These are phyloP conservation scores for Thuidium tamariscinum DNA, from an alignment of 225 moss, liverwort and hornwort genomes.

Conservation along the genomic window DNA sequence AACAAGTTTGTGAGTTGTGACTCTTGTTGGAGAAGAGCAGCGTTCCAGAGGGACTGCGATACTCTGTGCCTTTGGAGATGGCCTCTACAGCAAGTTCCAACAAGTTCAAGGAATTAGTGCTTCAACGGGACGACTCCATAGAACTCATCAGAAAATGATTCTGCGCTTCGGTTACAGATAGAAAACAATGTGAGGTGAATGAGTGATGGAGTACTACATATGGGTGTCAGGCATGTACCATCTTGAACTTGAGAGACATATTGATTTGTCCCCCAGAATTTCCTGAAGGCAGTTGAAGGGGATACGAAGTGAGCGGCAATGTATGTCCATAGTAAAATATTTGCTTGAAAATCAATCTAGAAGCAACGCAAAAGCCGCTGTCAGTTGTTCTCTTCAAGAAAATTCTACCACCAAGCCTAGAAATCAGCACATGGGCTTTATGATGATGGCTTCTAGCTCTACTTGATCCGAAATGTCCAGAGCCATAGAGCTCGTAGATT, in stretches of 20 bases:
- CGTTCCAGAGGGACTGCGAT: neutral
- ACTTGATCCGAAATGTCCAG: too few relatives aligned
- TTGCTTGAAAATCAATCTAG: neutral
- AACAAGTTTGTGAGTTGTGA: neutral
- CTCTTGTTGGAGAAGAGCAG: neutral
- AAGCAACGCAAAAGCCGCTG: neutral
- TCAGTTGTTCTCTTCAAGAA: neutral
- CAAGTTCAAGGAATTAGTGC: neutral
- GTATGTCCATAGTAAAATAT: neutral
- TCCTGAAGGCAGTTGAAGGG: conserved; percentile 3
- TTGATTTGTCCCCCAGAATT: neutral
- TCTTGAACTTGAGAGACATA: conserved; percentile 9
- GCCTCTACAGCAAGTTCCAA: neutral
- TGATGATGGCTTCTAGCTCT: neutral
- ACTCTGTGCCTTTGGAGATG: neutral
- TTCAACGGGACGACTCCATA: neutral
- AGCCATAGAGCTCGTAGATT: neutral
- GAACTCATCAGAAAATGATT: neutral
- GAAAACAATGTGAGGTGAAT: neutral
- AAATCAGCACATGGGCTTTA: neutral
- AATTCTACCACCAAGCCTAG: neutral
- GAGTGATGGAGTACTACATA: neutral
- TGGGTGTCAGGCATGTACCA: neutral
- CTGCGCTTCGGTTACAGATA: neutral
- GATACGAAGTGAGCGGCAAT: neutral